phyloP scores from a whole-genome alignment of 257 asterid species.

The Salvia splendens region DNA sequence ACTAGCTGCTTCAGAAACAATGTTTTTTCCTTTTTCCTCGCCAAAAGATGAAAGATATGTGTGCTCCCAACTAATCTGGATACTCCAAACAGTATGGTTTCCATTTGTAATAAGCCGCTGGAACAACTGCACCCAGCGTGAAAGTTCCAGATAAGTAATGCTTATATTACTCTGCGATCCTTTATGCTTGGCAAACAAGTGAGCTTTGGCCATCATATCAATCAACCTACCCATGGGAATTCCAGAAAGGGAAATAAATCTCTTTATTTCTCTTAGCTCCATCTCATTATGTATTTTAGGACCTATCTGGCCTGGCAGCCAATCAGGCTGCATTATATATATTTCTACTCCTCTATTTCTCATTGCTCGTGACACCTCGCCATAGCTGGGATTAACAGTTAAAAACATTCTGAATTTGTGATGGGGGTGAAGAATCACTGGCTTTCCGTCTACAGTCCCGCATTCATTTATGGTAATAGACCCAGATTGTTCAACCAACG shows the following conservation, averaged over 20 bases:
- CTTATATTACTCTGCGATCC: conserved; percentile 56
- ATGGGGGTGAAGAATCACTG: conserved; percentile 87
- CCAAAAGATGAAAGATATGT: conserved; percentile 89
- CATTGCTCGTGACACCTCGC: conserved; percentile 99
- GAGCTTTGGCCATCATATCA: conserved; percentile 85
- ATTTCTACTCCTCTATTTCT: conserved; percentile 95
- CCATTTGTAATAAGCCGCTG: conserved; percentile 72
- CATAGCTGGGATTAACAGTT: conserved; percentile 83
- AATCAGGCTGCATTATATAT: conserved; percentile 70
- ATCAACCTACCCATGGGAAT: conserved; percentile 70
- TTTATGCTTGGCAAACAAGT: conserved; percentile 68
- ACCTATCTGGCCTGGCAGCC: conserved; percentile 51
- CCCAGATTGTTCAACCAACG: conserved; percentile 97
- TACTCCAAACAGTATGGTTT: conserved; percentile 75
- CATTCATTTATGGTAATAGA: conserved; percentile 92
- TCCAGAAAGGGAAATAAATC: conserved; percentile 75
- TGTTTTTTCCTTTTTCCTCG: conserved; percentile 58
- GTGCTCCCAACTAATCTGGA: conserved; percentile 86
- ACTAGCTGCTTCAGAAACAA: conserved; percentile 53
- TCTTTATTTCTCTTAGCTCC: conserved; percentile 73
- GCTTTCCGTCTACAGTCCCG: conserved; percentile 84
- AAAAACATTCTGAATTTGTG: conserved; percentile 90
- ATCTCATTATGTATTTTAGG: conserved; percentile 38
- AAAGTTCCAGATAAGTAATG: conserved; percentile 86
- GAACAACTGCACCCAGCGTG: conserved; percentile 89